Conservation (phyloP, 352 stramenopile species). For the Salisapilia sapeloensis region DNA sequence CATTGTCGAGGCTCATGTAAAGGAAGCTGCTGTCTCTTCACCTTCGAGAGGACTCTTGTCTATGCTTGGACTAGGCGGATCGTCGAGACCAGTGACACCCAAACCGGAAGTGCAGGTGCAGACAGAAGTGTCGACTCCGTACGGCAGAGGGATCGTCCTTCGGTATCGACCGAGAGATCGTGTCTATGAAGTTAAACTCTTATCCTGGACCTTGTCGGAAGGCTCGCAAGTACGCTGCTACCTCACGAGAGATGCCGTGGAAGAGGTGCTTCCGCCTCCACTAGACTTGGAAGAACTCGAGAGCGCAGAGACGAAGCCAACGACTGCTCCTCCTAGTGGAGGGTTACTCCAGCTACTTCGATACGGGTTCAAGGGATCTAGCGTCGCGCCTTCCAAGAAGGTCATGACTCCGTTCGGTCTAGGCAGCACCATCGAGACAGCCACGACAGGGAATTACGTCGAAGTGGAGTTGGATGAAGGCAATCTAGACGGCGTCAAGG, state of each 20-base stretch:
- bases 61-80: slow-evolving; percentile 22
- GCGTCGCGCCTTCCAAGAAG: slow-evolving; percentile 11
- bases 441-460: slow-evolving; percentile 21
- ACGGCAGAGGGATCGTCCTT: slow-evolving; percentile 34
- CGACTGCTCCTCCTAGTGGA: slow-evolving; percentile 13
- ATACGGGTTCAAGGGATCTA: slow-evolving; percentile 16
- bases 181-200: slow-evolving; percentile 30
- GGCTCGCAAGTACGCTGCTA: slow-evolving; percentile 27
- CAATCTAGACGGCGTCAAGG: slow-evolving; percentile 18
- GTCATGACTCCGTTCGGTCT: slow-evolving; percentile 45
- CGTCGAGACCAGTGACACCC: too few species aligned
- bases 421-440: slow-evolving; percentile 23
- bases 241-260: slow-evolving; percentile 24
- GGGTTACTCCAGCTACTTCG: slow-evolving; percentile 62
- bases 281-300: slow-evolving; percentile 7
- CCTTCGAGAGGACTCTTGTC: slow-evolving; percentile 47
- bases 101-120: too few species aligned
- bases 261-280: slow-evolving; percentile 10
- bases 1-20: too few species aligned
- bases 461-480: slow-evolving; percentile 31
- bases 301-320: background rate
- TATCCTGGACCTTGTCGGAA: slow-evolving; percentile 22
- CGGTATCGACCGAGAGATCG: slow-evolving; percentile 20
- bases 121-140: slow-evolving; percentile 15
- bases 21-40: slow-evolving; percentile 26